Evolutionary conservation across 192 early-diverging fungal genomes (phyloP), one percentile per base, ranked within the genome.

Genomic region (Spizellomyces punctatus): DNA sequence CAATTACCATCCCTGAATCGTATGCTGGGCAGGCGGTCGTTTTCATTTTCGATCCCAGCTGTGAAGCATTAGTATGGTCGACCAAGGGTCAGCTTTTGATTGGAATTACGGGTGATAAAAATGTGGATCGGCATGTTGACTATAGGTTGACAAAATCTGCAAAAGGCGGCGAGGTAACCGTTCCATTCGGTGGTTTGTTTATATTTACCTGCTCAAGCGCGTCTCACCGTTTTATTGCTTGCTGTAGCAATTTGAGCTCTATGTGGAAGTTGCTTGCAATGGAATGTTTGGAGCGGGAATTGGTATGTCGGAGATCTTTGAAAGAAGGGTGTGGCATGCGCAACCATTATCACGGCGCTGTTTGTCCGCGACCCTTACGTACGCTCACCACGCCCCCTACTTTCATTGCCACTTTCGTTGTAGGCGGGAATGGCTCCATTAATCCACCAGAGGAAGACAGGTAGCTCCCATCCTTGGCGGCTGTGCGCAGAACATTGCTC

Each of bases 61-160:
- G 89, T 73, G 96, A 99, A 77, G 95, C 84, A 16, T 80, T 98
- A 81, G 77, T 99, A n/a, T 99, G 94, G 93, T 89, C 92, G 5
- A 82, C 71, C 14, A 84, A 90, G 7, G 95, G 98, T 2, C 72
- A 88, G 58, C 89, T 93, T 1, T 78, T 97, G 21, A 91, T 93
- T 76, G 98, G 96, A 6, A 77, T 99, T 57, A 96, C 96, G 0
- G 95, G 96, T 21, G 93, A 90, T 21, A 64, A 65, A 17, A 80
- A 79, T 55, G 71, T 64, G n/a, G 84, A 89, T 67, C 74, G 84
- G 14, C 89, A 86, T 70, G 76, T 84, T 16, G 86, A 90, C 54
- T 82, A 74, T 63, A 54, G 79, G 10, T 46, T 91, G 45, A 82
- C 84, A 9, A 62, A 76, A 17, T 76, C 76, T 58, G 88, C 86